Conservation (phyloP, 805 yeast species). For the Spathaspora hagerdaliae region DNA sequence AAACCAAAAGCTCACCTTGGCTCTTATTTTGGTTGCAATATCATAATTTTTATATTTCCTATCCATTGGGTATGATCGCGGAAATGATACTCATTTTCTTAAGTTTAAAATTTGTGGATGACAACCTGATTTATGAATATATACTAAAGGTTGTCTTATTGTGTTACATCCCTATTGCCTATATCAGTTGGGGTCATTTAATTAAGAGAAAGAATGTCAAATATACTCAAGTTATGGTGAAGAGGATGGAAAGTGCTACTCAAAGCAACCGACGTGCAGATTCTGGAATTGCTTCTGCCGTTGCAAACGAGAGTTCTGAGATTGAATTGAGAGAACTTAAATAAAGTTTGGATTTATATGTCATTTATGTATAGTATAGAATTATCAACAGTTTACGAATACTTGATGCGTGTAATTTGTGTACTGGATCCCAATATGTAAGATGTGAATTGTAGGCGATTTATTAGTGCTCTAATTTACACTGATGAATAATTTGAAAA, state of each 20-base stretch:
- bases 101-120: constrained; percentile 28
- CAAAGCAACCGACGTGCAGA: not conserved
- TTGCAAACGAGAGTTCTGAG: not conserved
- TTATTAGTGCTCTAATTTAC: not conserved
- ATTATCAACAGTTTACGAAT: too few species aligned
- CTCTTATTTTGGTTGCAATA: constrained; percentile 35
- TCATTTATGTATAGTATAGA: not conserved
- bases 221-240: constrained; percentile 19
- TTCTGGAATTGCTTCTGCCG: not conserved
- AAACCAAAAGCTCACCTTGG: constrained; percentile 31
- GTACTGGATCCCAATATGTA: not conserved
- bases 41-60: constrained; percentile 28
- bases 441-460: not conserved
- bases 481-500: not conserved
- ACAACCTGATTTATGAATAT: constrained; percentile 21
- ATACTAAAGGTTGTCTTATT: constrained; percentile 22
- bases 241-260: constrained; percentile 5
- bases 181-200: constrained; percentile 31
- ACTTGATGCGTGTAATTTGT: not conserved
- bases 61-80: constrained; percentile 27
- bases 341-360: not conserved
- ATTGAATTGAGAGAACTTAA: not conserved
- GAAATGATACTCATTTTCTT: constrained; percentile 35
- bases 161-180: constrained; percentile 33
- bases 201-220: constrained; percentile 13